Percentiles rank a stretch among this genome's conserved stretches.
Conservation (phyloP, 306 rosid genomes). For the Dryas drummondii region DNA sequence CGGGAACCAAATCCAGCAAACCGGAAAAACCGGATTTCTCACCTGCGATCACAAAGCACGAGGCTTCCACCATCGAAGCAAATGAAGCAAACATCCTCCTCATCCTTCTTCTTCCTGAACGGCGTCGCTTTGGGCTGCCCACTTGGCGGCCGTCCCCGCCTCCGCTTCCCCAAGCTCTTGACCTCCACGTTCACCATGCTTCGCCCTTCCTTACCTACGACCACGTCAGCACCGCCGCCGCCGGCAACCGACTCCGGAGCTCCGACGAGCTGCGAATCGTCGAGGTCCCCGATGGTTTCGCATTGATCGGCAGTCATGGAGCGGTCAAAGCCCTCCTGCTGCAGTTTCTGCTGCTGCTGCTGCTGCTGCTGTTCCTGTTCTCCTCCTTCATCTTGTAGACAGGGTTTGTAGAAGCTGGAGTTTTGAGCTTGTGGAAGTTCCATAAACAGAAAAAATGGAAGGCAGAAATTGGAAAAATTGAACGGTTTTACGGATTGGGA, state of each 20-base stretch:
- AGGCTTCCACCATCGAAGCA: conserved; percentile 98
- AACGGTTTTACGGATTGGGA: background rate
- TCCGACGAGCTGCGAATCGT: conserved; percentile 40
- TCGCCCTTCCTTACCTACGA: conserved; percentile 7
- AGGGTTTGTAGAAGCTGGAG: conserved; percentile 11
- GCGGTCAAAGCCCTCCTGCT: conserved; percentile 3
- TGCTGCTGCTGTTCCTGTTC: background rate
- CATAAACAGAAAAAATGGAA: background rate
- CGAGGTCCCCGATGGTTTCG: conserved; percentile 19
- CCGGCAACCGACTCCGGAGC: conserved; percentile 22
- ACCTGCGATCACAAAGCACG: conserved; percentile 99
- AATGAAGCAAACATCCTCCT: conserved; percentile 91
- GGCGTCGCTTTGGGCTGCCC: conserved; percentile 39
- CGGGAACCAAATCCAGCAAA: no score
- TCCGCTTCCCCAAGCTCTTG: conserved; percentile 38
- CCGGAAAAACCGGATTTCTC: conserved; percentile 28
- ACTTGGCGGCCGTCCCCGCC: conserved; percentile 82
- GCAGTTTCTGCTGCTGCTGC: no score
- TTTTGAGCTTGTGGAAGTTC: conserved; percentile 9
- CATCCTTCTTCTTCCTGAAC: conserved; percentile 39
- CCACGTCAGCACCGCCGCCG: conserved; percentile 8
- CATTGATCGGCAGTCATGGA: conserved; percentile 33
- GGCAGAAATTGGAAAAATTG: background rate
- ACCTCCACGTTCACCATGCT: conserved; percentile 19
- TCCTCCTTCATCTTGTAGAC: conserved; percentile 4